Evolutionary conservation across 805 yeast species (phyloP).

Genomic region (Schwanniomyces yamadae): DNA sequence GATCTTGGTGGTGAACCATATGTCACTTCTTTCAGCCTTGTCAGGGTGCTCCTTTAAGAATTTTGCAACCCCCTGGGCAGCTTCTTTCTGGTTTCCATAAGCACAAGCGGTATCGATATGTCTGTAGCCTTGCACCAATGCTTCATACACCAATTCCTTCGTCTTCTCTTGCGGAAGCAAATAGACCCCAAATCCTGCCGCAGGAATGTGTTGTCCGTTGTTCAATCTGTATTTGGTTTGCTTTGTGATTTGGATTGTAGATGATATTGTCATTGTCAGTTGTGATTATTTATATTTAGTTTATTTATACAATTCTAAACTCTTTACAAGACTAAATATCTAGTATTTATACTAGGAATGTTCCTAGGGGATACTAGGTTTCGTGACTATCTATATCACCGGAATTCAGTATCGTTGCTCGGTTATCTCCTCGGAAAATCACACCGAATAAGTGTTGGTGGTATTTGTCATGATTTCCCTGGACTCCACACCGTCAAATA

Average conservation of each 20-base stretch:
- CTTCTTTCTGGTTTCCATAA: conserved; percentile 65
- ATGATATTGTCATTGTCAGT: conserved; percentile 29
- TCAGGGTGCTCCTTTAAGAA: conserved; percentile 48
- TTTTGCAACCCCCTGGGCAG: conserved; percentile 54
- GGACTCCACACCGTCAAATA: too few relatives aligned
- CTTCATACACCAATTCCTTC: conserved; percentile 48
- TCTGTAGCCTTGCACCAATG: conserved; percentile 66
- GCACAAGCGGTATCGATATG: conserved; percentile 71
- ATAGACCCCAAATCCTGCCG: conserved; percentile 58
- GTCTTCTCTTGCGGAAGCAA: conserved; percentile 39
- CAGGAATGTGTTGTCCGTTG: conserved; percentile 57
- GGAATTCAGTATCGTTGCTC: too few relatives aligned
- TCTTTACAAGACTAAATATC: too few relatives aligned
- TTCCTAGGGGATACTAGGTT: too few relatives aligned
- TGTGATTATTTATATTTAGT: too few relatives aligned
- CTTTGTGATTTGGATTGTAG: conserved; percentile 34
- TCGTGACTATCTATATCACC: too few relatives aligned
- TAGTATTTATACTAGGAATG: too few relatives aligned
- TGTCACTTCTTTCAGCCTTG: conserved; percentile 26
- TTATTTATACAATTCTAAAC: too few relatives aligned
- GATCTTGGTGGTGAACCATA: conserved; percentile 40
- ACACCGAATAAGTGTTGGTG: too few relatives aligned
- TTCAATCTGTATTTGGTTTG: conserved; percentile 43
- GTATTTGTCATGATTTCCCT: too few relatives aligned
- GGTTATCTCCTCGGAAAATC: too few relatives aligned